Evolutionary conservation across 2,329 filamentous ascomycete species (phyloP).

Genomic region (Fusarium fujikuroi): DNA sequence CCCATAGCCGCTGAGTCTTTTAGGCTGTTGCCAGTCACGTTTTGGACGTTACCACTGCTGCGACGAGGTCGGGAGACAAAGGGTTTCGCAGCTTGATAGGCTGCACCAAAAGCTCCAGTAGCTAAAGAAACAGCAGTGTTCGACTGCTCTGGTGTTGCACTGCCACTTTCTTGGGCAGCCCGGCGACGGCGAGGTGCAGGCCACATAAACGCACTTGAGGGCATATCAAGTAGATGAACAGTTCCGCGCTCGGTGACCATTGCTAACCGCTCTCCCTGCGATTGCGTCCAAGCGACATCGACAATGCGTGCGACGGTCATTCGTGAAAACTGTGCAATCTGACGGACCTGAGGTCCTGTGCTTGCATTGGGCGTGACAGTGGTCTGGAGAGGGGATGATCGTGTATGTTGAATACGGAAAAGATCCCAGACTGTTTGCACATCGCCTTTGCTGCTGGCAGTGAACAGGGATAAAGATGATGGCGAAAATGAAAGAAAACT

Average conservation of each 20-base stretch:
- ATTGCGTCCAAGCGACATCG: conserved; percentile 87
- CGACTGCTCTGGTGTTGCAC: conserved; percentile 60
- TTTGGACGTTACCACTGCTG: conserved; percentile 53
- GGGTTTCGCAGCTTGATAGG: conserved; percentile 74
- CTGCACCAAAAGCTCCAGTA: conserved; percentile 75
- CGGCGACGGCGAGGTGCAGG: conserved; percentile 74
- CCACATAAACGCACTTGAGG: conserved; percentile 85
- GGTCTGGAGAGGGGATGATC: conserved; percentile 68
- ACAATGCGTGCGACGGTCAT: conserved; percentile 93
- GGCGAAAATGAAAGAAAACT: conserved; percentile 85
- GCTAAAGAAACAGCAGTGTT: conserved; percentile 73
- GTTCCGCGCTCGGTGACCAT: conserved; percentile 96
- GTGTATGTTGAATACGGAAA: conserved; percentile 71
- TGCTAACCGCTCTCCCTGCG: conserved; percentile 83
- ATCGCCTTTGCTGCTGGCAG: conserved; percentile 85
- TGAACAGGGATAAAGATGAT: conserved; percentile 77
- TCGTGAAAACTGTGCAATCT: conserved; percentile 87
- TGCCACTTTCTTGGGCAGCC: conserved; percentile 56
- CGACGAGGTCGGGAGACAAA: conserved; percentile 66
- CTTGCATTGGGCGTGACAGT: conserved; percentile 56
- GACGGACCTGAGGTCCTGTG: conserved; percentile 73
- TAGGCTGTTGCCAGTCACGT: conserved; percentile 56
- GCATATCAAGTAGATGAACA: conserved; percentile 90
- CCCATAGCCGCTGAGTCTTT: conserved; percentile 74
- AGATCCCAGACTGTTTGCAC: conserved; percentile 85